phyloP scores from a whole-genome alignment of 2,329 filamentous ascomycete species.

The Alternaria sp. region DNA sequence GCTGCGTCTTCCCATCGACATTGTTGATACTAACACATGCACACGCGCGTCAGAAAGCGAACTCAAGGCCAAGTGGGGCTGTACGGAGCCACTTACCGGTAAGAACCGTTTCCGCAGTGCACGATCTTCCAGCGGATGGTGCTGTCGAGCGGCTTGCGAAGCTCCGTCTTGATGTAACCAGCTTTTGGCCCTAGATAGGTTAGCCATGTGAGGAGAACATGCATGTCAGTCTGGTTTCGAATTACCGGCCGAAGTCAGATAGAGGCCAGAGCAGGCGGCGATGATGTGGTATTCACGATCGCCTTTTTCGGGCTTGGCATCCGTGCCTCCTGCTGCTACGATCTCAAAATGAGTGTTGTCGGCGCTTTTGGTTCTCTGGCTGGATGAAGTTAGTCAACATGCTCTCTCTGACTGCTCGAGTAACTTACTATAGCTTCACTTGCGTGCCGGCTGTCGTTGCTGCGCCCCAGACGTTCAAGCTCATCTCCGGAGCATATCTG shows the following conservation, averaged over 20 bases:
- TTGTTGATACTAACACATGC: background rate
- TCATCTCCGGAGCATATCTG: background rate
- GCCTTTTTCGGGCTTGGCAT: background rate
- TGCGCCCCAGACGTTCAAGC: background rate
- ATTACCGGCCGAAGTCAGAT: background rate
- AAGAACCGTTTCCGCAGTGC: background rate
- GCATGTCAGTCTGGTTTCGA: background rate
- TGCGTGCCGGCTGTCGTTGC: background rate
- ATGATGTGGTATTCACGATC: slow-evolving; percentile 11
- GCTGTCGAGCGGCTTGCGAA: background rate
- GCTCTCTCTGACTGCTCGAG: background rate
- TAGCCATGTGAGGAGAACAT: background rate
- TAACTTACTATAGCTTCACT: slow-evolving; percentile 1
- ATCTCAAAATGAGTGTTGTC: slow-evolving; percentile 2
- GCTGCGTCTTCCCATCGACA: background rate
- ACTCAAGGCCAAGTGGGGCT: background rate
- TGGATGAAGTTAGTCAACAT: background rate
- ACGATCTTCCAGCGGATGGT: slow-evolving; percentile 1
- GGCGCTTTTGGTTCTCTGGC: background rate
- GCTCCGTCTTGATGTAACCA: background rate
- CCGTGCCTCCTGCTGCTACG: background rate
- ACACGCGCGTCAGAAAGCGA: background rate
- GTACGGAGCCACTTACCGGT: background rate
- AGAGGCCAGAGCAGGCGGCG: slow-evolving; percentile 1
- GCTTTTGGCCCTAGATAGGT: background rate